phyloP scores from a whole-genome alignment of 2,329 filamentous ascomycete species.

The Metarhizium humberi region DNA sequence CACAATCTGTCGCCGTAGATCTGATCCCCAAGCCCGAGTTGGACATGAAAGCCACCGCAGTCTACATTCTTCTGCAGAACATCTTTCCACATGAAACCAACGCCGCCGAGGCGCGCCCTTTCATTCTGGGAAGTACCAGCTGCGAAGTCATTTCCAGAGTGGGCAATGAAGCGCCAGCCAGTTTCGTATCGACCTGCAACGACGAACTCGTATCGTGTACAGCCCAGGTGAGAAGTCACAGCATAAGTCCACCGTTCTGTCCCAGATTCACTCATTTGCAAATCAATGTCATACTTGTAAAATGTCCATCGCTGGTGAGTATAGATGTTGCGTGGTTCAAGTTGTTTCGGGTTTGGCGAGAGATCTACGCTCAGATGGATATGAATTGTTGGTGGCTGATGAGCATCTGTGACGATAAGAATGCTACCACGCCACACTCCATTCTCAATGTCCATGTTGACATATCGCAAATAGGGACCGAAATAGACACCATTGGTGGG shows the following conservation, averaged over 20 bases:
- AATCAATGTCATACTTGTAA: slow-evolving; percentile 85
- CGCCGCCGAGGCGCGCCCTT: slow-evolving; percentile 73
- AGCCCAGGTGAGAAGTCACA: slow-evolving; percentile 91
- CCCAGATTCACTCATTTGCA: slow-evolving; percentile 77
- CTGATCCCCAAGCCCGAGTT: slow-evolving; percentile 85
- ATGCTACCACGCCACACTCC: slow-evolving; percentile 92
- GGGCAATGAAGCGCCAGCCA: slow-evolving; percentile 91
- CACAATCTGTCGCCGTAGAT: slow-evolving; percentile 93
- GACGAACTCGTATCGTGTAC: slow-evolving; percentile 95
- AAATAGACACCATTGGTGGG: slow-evolving; percentile 98
- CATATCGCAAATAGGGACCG: slow-evolving; percentile 88
- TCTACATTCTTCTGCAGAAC: slow-evolving; percentile 96
- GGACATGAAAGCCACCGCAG: slow-evolving; percentile 89
- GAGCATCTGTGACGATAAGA: slow-evolving; percentile 80
- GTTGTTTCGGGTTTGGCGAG: slow-evolving; percentile 83
- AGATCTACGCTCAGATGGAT: slow-evolving; percentile 84
- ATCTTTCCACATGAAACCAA: slow-evolving; percentile 98
- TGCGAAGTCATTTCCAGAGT: slow-evolving; percentile 93
- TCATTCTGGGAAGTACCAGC: slow-evolving; percentile 81
- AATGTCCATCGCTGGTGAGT: slow-evolving; percentile 93
- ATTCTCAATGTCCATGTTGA: slow-evolving; percentile 92
- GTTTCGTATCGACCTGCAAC: slow-evolving; percentile 85
- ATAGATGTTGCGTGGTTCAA: slow-evolving; percentile 73
- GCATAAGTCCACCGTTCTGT: slow-evolving; percentile 94
- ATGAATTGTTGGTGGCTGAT: slow-evolving; percentile 91